Evolutionary conservation across 2,329 filamentous ascomycete species (phyloP).

Genomic region (Talaromyces sp.): DNA sequence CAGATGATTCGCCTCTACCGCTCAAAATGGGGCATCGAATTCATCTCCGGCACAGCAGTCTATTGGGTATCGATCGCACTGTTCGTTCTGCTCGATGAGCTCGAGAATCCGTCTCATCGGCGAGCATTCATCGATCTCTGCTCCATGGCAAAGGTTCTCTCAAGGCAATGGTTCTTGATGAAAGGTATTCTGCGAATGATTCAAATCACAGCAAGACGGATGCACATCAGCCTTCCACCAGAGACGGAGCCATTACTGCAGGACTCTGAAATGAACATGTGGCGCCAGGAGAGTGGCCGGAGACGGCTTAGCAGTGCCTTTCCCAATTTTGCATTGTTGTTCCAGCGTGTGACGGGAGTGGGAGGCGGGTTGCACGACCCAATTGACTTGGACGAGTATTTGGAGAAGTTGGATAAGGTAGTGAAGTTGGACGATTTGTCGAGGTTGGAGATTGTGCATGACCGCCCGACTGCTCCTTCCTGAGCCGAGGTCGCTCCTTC

Average conservation of each 20-base stretch:
- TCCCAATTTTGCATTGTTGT: constrained; percentile 21
- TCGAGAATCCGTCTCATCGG: constrained; percentile 23
- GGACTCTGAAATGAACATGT: constrained; percentile 21
- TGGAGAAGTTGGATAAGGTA: constrained; percentile 21
- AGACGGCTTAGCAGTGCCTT: constrained; percentile 22
- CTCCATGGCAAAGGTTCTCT: constrained; percentile 24
- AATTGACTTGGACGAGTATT: constrained; percentile 20
- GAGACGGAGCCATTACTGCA: constrained; percentile 25
- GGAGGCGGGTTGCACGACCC: constrained; percentile 4
- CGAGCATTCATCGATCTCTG: constrained; percentile 27
- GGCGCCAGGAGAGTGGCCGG: constrained; percentile 18
- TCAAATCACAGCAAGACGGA: constrained; percentile 23
- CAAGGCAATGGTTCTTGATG: constrained; percentile 24
- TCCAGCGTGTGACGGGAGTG: constrained; percentile 10
- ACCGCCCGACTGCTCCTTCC: background rate
- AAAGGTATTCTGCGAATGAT: constrained; percentile 23
- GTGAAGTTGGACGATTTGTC: constrained; percentile 13
- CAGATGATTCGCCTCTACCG: constrained; percentile 27
- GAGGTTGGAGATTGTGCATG: constrained; percentile 1
- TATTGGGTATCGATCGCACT: constrained; percentile 30
- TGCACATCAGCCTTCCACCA: constrained; percentile 21
- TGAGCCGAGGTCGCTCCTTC: background rate
- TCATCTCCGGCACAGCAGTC: constrained; percentile 30
- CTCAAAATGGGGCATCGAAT: constrained; percentile 30
- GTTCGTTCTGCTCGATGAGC: constrained; percentile 26